Evolutionary conservation across 78 protist species (phyloP), one percentile per base, ranked within the genome.

Genomic region (Dictyostelium discoideum): DNA sequence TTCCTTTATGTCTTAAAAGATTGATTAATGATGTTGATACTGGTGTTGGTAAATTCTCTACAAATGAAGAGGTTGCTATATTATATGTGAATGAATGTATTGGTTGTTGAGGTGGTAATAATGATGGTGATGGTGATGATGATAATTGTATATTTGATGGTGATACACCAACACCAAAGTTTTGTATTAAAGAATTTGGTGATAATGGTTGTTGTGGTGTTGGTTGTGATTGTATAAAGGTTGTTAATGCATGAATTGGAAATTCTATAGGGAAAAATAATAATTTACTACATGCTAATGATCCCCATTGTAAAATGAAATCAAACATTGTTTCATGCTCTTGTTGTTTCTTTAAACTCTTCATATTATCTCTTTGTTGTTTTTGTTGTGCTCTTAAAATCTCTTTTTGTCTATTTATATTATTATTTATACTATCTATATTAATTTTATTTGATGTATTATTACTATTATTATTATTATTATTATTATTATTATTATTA

Each of bases 231-330:
- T 89, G 94, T 14, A 89, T 89, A 67, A 89, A 89, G 1, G 94
- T 89, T n/a, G 94, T 89, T 48, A 89, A 67, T 8, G 94, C 94
- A 80, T 89, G 94, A 44, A 89, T 69, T 9, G 94, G 94, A 85
- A 89, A 89, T 76, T 89, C 94, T 6, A 89, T 26, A 16, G 94
- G 94, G 37, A 65, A 84, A 77, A 89, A 89, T 67, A 89, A 32
- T 24, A 89, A 20, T 54, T 89, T 89, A 44, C 94, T 89, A 11
- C 14, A 39, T 57, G 94, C 94, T 50, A 89, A 67, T 44, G 94
- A 89, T 39, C 84, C 60, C 94, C 94, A 89, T 32, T 89, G 94
- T 46, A 89, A 80, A 14, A 89, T 20, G 10, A 89, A 72, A 89
- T 89, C 94, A 67, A 89, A 89, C 72, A 50, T 82, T 82, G 54